Conservation (phyloP, 2,329 filamentous ascomycete genomes). For the Nemania diffusa region DNA sequence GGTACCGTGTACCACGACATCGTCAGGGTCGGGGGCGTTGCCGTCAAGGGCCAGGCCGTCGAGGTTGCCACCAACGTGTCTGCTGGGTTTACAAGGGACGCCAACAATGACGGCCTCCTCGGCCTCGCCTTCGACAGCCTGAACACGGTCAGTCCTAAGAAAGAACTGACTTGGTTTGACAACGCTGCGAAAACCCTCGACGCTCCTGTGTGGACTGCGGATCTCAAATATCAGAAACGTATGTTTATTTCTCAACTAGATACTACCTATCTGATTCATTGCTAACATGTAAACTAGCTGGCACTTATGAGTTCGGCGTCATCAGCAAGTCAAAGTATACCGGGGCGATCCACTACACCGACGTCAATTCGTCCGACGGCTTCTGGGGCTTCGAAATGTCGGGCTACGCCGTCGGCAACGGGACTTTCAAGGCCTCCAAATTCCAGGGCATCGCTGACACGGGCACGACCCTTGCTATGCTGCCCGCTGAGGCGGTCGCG, state of each 20-base stretch:
- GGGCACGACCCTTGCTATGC: conserved; percentile 66
- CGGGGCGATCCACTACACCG: conserved; percentile 49
- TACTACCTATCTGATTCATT: neutral
- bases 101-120: conserved; percentile 48
- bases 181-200: conserved; percentile 44
- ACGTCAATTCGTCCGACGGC: conserved; percentile 46
- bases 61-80: conserved; percentile 46
- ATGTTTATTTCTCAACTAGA: neutral
- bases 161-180: conserved; percentile 50
- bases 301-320: conserved; percentile 52
- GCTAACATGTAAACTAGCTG: conserved; percentile 38
- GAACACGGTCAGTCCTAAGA: conserved; percentile 46
- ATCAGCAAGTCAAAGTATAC: conserved; percentile 48
- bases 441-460: conserved; percentile 65
- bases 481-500: conserved; percentile 53
- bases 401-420: conserved; percentile 41
- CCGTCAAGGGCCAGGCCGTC: conserved; percentile 46
- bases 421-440: neutral
- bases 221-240: conserved; percentile 46
- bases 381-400: conserved; percentile 50
- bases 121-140: conserved; percentile 50
- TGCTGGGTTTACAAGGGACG: conserved; percentile 46
- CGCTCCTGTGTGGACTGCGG: conserved; percentile 48
- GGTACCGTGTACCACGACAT: conserved; percentile 50
- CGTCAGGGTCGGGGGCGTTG: conserved; percentile 47